These are phyloP conservation scores for Phytophthora ohioensis DNA, from an alignment of 352 stramenopile genomes.

Conservation along the genomic window DNA sequence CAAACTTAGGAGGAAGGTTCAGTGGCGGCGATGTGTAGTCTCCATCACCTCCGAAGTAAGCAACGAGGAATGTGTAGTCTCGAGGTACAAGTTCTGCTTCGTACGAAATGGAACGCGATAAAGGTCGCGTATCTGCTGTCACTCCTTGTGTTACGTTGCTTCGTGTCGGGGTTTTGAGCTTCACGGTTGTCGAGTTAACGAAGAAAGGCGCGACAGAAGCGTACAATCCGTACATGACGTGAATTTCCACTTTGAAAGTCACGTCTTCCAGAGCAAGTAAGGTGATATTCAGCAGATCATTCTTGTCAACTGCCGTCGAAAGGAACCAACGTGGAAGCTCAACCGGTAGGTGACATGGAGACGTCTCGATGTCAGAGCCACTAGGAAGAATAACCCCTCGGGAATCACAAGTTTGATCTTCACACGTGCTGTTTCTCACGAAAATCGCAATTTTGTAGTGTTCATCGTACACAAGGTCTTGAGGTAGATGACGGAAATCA, in stretches of 20 bases:
- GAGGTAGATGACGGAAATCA: slow-evolving; percentile 94
- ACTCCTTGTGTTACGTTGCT: slow-evolving; percentile 82
- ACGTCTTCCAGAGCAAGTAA: slow-evolving; percentile 96
- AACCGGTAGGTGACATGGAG: slow-evolving; percentile 92
- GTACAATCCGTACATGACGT: slow-evolving; percentile 96
- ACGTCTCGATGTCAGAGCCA: slow-evolving; percentile 83
- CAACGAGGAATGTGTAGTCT: slow-evolving; percentile 93
- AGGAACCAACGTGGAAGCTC: slow-evolving; percentile 93
- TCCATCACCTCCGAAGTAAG: slow-evolving; percentile 74
- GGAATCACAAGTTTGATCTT: slow-evolving; percentile 86
- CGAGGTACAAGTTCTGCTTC: slow-evolving; percentile 77
- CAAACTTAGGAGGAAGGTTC: slow-evolving; percentile 96
- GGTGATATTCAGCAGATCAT: slow-evolving; percentile 95
- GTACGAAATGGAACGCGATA: slow-evolving; percentile 89
- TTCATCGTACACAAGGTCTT: slow-evolving; percentile 93
- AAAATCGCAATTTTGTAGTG: slow-evolving; percentile 97
- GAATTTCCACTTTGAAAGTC: slow-evolving; percentile 95
- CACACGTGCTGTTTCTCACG: slow-evolving; percentile 93
- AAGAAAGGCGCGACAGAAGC: slow-evolving; percentile 90
- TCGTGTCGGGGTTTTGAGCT: slow-evolving; percentile 77
- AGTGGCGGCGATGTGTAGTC: slow-evolving; percentile 84
- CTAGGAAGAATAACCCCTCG: slow-evolving; percentile 61
- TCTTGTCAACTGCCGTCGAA: slow-evolving; percentile 91
- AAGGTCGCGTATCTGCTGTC: slow-evolving; percentile 62
- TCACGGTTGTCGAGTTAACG: slow-evolving; percentile 90